Base-by-base conservation (phyloP, 2,329 filamentous ascomycete species). In the Neofusicoccum parvum region DNA sequence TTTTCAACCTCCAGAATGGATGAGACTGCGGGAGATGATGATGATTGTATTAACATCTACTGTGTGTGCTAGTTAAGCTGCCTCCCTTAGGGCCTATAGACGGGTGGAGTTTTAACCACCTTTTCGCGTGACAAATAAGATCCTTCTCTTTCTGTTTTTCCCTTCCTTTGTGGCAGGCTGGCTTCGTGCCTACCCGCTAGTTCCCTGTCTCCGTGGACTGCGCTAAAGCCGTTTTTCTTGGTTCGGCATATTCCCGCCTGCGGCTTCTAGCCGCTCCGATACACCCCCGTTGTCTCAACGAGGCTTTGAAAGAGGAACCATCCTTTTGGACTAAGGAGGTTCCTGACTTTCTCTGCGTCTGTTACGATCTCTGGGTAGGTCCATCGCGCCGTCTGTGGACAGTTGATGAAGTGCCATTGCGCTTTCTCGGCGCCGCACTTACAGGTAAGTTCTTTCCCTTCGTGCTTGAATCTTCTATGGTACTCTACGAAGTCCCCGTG, bases 291-390 rank as follows among this genome's bases (percentile, higher is more conserved):
- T 37, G 12, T 20, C 15, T 56, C 15, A 5, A 27, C 51, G 3
- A 56, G 51, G 50, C 34, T 39, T n/a, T 41, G 32, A n/a, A 56
- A 56, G 3, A 56, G 51, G n/a, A 56, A 23, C 51, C 51, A 56
- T 3, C 51, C 51, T 23, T 39, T 20, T 20, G 14, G 34, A 0
- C 51, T n/a, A 41, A 56, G 51, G 37, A 56, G 12, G 34, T 23
- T 39, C n/a, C 12, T 20, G 9, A 56, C 6, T n/a, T 41, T 37
- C 12, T 20, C 34, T 34, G n/a, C 17, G 5, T 7, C 14, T 2
- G 3, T 56, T 9, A n/a, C 4, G 14, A 14, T 17, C 14, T 12
- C 17, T 27, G 36, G 51, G 34, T 56, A 39, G 3, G 0, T 56
- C 51, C 15, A 56, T 5, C 34, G 14, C 2, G 51, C 34, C 5